phyloP scores from a whole-genome alignment of 1,284 basidiomycete species.

The Ustanciosporium gigantosporum region DNA sequence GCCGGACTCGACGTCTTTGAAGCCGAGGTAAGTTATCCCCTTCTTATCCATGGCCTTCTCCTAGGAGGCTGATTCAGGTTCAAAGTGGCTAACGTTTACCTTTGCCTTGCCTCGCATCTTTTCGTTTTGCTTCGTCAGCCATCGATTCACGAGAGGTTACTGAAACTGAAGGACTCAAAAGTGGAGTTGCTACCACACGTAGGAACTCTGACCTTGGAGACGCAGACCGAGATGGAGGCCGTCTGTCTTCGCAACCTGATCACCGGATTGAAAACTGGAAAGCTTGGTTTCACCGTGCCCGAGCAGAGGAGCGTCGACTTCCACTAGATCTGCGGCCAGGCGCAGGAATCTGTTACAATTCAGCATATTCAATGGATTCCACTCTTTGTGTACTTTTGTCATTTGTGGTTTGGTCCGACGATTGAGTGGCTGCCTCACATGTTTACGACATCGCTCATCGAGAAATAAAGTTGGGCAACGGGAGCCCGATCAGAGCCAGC shows the following conservation, averaged over 20 bases:
- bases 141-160: conserved; percentile 30
- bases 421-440: too few species aligned
- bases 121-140: conserved; percentile 15
- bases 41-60: too few species aligned
- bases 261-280: conserved; percentile 52
- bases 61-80: too few species aligned
- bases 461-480: too few species aligned
- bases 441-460: too few species aligned
- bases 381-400: too few species aligned
- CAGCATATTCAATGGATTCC: too few species aligned
- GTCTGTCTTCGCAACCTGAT: conserved; percentile 58
- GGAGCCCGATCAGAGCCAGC: conserved; percentile 23
- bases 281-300: conserved; percentile 51
- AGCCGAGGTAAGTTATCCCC: conserved; percentile 15
- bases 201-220: conserved; percentile 58
- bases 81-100: background rate
- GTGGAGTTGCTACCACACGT: conserved; percentile 51
- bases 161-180: conserved; percentile 33
- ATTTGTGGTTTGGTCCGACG: too few species aligned
- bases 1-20: conserved; percentile 82
- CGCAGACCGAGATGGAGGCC: conserved; percentile 61
- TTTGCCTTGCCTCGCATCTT: too few species aligned
- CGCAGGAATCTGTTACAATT: too few species aligned
- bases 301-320: conserved; percentile 52
- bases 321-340: too few species aligned